A percentile compares a stretch with the other conserved stretches of the same genome.
Conservation (phyloP, 805 yeast species). For the Lipomyces spencermartinsiae region DNA sequence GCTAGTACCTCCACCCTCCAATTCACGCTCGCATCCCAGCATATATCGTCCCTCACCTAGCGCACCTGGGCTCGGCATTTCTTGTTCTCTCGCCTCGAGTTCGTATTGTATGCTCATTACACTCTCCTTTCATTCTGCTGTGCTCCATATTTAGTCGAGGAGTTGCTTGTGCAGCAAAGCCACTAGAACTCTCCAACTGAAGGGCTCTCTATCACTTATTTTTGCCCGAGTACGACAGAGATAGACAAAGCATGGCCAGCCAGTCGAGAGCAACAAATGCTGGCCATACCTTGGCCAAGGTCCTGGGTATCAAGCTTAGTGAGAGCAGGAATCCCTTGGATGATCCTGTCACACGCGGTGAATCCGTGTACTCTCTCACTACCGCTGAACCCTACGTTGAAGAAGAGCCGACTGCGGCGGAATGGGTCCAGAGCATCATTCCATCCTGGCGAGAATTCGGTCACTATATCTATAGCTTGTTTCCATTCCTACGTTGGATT, state of each 20-base stretch:
- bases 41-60: background rate
- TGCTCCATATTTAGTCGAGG: background rate
- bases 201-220: too few relatives aligned
- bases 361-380: background rate
- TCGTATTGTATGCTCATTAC: background rate
- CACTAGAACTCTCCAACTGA: background rate
- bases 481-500: conserved; percentile 1
- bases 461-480: background rate
- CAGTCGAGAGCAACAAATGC: background rate
- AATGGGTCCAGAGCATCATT: background rate
- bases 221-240: too few relatives aligned
- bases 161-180: background rate
- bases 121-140: background rate
- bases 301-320: background rate
- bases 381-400: background rate
- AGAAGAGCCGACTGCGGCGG: background rate
- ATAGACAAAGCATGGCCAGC: background rate
- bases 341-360: background rate
- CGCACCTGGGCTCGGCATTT: background rate
- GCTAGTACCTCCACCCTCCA: background rate
- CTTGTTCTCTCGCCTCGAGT: background rate
- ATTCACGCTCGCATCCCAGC: background rate
- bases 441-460: background rate
- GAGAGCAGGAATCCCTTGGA: background rate
- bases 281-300: background rate